Evolutionary conservation across 2,329 filamentous ascomycete species (phyloP).

Genomic region (Harringtonia aguacate): DNA sequence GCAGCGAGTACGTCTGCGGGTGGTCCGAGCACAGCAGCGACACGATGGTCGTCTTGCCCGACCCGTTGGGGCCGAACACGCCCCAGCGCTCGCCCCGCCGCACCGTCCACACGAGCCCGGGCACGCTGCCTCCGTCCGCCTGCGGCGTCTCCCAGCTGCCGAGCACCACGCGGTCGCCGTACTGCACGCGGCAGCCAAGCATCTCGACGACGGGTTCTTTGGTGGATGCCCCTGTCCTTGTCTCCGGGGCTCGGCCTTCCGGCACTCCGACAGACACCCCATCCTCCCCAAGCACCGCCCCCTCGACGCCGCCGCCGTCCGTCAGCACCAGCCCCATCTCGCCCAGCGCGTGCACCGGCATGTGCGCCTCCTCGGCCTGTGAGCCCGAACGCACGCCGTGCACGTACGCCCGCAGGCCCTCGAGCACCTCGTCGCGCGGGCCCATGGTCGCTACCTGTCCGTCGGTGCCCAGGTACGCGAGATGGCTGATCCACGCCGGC

Average conservation of each 20-base stretch:
- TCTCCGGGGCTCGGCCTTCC: constrained; percentile 8
- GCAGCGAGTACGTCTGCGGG: constrained; percentile 83
- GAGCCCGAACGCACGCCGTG: constrained; percentile 32
- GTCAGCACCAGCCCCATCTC: constrained; percentile 40
- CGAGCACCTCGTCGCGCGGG: constrained; percentile 49
- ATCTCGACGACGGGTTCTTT: constrained; percentile 71
- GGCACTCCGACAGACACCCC: not conserved
- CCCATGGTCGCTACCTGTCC: constrained; percentile 58
- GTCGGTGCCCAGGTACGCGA: constrained; percentile 60
- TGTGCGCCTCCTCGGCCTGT: constrained; percentile 31
- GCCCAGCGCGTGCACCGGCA: constrained; percentile 36
- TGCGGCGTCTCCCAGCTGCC: constrained; percentile 66
- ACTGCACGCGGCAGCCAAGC: constrained; percentile 71
- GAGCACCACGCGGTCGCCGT: constrained; percentile 66
- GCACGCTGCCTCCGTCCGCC: constrained; percentile 35
- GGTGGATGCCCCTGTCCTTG: not conserved
- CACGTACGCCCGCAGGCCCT: constrained; percentile 37
- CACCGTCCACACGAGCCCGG: constrained; percentile 75
- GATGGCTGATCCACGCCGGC: constrained; percentile 82
- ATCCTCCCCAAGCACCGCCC: constrained; percentile 22
- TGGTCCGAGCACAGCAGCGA: constrained; percentile 93
- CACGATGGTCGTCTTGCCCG: constrained; percentile 89
- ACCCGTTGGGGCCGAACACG: constrained; percentile 87
- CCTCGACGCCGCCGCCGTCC: constrained; percentile 26
- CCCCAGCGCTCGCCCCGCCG: constrained; percentile 80